These are phyloP conservation scores for Ophiostoma angusticollis DNA, from an alignment of 2,329 filamentous ascomycete genomes.

Conservation along the genomic window DNA sequence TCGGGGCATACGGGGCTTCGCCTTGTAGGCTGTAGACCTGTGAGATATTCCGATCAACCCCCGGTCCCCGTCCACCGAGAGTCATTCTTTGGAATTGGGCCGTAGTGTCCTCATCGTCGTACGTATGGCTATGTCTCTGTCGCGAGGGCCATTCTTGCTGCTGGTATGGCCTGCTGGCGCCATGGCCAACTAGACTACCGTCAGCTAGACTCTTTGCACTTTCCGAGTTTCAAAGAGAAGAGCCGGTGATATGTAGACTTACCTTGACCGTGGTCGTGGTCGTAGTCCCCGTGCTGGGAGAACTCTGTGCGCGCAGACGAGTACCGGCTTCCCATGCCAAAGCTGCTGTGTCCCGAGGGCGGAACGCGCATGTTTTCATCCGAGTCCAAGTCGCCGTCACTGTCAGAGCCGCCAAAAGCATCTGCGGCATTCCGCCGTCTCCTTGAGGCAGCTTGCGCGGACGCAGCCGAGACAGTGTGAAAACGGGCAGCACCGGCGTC, in stretches of 20 bases:
- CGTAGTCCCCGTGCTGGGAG: too few species aligned
- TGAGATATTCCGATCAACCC: background rate
- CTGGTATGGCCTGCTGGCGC: too few species aligned
- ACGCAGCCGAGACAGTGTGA: background rate
- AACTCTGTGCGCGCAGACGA: background rate
- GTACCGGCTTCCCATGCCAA: background rate
- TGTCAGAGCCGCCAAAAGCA: slow-evolving; percentile 1
- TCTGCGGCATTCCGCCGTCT: slow-evolving; percentile 7
- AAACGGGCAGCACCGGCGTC: slow-evolving; percentile 9
- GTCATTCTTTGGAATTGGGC: slow-evolving; percentile 1
- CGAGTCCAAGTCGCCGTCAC: background rate
- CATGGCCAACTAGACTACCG: too few species aligned
- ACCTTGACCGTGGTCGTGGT: too few species aligned
- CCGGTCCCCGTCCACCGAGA: background rate
- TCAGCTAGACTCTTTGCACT: too few species aligned
- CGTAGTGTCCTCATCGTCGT: background rate
- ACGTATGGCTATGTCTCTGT: background rate
- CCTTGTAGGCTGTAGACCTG: background rate
- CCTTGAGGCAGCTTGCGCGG: background rate
- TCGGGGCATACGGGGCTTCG: background rate
- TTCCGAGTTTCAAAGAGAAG: too few species aligned
- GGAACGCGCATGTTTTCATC: too few species aligned
- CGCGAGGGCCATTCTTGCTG: background rate
- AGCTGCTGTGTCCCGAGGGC: background rate
- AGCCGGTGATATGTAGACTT: too few species aligned